Percentiles rank a stretch among this genome's conserved stretches.
Conservation (phyloP, 805 yeast species). For the Vanderwaltozyma yarrowii region DNA sequence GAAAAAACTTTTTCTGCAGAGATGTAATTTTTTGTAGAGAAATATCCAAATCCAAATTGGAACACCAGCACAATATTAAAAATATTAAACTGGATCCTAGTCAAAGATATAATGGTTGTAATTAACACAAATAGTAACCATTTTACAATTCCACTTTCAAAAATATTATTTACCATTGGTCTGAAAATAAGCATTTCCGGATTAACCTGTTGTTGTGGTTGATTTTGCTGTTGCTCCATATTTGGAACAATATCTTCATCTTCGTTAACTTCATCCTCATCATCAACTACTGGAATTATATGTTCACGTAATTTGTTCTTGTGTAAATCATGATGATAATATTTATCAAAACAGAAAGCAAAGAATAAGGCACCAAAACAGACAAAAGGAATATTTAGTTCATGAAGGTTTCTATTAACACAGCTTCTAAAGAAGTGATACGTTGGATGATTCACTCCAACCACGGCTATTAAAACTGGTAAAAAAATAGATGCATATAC, state of each 20-base stretch:
- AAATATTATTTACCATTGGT: neutral
- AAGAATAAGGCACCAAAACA: slow-evolving; percentile 14
- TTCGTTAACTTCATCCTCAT: neutral
- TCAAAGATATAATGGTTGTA: too few species aligned
- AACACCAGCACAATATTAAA: too few species aligned
- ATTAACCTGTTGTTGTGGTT: neutral
- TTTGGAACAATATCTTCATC: neutral
- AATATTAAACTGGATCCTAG: too few species aligned
- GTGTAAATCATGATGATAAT: slow-evolving; percentile 9
- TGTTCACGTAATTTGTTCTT: slow-evolving; percentile 11
- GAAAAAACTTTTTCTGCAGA: too few species aligned
- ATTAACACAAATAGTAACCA: neutral
- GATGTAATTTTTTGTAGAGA: too few species aligned
- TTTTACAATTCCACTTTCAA: neutral
- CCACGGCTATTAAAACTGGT: slow-evolving; percentile 4
- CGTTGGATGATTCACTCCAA: neutral
- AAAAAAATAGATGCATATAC: slow-evolving; percentile 5
- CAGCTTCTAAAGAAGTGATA: neutral
- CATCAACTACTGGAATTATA: slow-evolving; percentile 9
- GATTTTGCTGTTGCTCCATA: neutral
- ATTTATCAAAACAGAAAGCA: slow-evolving; percentile 11
- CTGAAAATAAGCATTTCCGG: too few species aligned
- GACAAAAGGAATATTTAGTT: slow-evolving; percentile 12
- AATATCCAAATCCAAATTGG: too few species aligned
- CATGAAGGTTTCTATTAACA: slow-evolving; percentile 4